phyloP scores from a whole-genome alignment of 192 early-diverging fungal genomes.

The Umbelopsis vinacea region DNA sequence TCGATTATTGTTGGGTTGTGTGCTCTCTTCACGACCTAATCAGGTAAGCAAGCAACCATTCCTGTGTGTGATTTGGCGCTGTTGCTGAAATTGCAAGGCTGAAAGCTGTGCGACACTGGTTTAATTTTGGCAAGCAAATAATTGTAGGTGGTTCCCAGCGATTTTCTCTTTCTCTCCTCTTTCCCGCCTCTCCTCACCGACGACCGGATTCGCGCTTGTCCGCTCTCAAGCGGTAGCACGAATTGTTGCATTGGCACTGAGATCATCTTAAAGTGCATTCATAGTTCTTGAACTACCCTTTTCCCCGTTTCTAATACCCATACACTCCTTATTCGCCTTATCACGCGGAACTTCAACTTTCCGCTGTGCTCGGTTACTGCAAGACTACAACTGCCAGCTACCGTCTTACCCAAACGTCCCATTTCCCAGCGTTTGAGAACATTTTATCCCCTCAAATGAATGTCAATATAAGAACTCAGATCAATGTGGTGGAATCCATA shows the following conservation, averaged over 20 bases:
- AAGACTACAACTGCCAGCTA: neutral
- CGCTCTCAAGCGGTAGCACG: conserved; percentile 20
- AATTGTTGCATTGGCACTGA: conserved; percentile 9
- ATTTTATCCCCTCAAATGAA: conserved; percentile 1
- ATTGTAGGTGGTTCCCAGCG: neutral
- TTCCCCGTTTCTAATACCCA: neutral
- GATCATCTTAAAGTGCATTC: neutral
- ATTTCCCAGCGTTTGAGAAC: neutral
- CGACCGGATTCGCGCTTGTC: conserved; percentile 19
- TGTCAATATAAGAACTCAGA: conserved; percentile 18
- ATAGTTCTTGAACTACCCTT: conserved; percentile 2
- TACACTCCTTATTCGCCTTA: conserved; percentile 12
- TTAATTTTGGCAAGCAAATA: neutral
- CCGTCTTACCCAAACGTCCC: neutral
- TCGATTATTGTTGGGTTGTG: too few species aligned
- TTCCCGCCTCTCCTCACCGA: neutral
- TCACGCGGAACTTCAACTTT: conserved; percentile 20
- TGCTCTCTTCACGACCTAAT: too few species aligned
- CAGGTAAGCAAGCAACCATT: too few species aligned
- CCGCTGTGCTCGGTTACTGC: neutral
- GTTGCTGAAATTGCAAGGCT: neutral
- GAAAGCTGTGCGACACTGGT: neutral
- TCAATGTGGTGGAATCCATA: conserved; percentile 1
- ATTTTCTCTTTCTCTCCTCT: neutral
- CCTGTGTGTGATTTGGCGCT: too few species aligned